phyloP scores from a whole-genome alignment of 129 eudicot species.

The Pulicaria dysenterica region DNA sequence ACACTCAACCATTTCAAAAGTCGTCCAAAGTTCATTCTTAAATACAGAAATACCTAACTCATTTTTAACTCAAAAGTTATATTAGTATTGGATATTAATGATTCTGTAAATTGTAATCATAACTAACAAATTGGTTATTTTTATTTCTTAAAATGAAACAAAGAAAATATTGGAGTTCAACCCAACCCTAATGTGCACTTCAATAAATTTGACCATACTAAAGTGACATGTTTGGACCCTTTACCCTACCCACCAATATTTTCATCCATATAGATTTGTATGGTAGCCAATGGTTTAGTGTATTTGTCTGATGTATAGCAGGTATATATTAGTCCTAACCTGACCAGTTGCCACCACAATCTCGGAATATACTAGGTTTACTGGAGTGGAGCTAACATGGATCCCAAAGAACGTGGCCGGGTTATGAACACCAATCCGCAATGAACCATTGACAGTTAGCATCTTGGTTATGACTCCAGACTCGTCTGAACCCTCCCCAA shows the following conservation, averaged over 20 bases:
- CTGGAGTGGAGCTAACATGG: conserved; percentile 84
- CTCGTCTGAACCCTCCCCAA: conserved; percentile 76
- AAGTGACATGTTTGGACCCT: not conserved
- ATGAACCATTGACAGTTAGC: conserved; percentile 73
- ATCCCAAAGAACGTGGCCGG: conserved; percentile 94
- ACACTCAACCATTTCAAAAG: not conserved
- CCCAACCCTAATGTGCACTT: not conserved
- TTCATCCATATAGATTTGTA: not conserved
- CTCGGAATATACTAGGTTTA: conserved; percentile 72
- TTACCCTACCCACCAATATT: not conserved
- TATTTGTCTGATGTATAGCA: conserved; percentile 8
- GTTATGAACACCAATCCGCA: conserved; percentile 72
- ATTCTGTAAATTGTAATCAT: not conserved
- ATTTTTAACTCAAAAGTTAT: not conserved
- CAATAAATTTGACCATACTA: not conserved
- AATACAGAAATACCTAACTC: not conserved
- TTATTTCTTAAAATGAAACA: not conserved
- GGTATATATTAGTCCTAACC: conserved; percentile 44
- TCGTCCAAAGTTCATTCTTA: not conserved
- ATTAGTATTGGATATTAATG: not conserved
- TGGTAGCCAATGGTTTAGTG: not conserved
- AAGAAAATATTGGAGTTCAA: not conserved
- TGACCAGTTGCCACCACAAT: conserved; percentile 77
- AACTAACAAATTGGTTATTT: not conserved
- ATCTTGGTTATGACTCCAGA: conserved; percentile 87